Evolutionary conservation across 2,329 filamentous ascomycete genomes (phyloP).

Genomic region (Clonostachys chloroleuca): DNA sequence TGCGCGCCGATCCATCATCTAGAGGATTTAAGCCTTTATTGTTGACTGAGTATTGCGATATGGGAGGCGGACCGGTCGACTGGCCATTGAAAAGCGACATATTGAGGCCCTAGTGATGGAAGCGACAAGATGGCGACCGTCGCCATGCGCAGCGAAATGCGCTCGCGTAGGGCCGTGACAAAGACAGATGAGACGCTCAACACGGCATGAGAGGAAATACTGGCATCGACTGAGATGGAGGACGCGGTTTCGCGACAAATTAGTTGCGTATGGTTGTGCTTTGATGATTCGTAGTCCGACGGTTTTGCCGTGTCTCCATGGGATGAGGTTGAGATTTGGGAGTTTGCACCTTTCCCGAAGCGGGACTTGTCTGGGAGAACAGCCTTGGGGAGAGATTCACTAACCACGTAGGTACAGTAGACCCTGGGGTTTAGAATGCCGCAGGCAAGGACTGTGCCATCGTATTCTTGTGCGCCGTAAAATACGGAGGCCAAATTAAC

Average conservation of each 20-base stretch:
- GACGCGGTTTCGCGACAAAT: constrained; percentile 28
- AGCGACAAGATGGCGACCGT: constrained; percentile 40
- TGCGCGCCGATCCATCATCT: constrained; percentile 54
- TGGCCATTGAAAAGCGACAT: constrained; percentile 68
- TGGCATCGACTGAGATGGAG: constrained; percentile 48
- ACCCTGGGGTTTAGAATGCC: too few species aligned
- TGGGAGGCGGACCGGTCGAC: constrained; percentile 59
- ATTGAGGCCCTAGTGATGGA: constrained; percentile 44
- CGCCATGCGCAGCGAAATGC: constrained; percentile 51
- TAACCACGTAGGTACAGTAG: not conserved
- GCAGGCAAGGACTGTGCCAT: too few species aligned
- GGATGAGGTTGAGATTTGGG: constrained; percentile 46
- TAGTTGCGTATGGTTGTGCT: constrained; percentile 35
- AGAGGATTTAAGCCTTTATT: constrained; percentile 49
- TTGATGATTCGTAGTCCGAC: constrained; percentile 46
- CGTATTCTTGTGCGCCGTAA: too few species aligned
- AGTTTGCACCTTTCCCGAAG: constrained; percentile 28
- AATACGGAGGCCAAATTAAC: not conserved
- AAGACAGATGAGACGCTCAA: constrained; percentile 39
- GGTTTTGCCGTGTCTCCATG: constrained; percentile 47
- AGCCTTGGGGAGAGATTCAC: not conserved
- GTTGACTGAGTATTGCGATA: constrained; percentile 40
- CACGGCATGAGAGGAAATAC: constrained; percentile 44
- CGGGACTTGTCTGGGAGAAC: constrained; percentile 23
- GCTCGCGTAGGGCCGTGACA: constrained; percentile 46